Evolutionary conservation across 306 rosid species (phyloP), one percentile per base, ranked within the genome.

Genomic region (Albizia julibrissin): DNA sequence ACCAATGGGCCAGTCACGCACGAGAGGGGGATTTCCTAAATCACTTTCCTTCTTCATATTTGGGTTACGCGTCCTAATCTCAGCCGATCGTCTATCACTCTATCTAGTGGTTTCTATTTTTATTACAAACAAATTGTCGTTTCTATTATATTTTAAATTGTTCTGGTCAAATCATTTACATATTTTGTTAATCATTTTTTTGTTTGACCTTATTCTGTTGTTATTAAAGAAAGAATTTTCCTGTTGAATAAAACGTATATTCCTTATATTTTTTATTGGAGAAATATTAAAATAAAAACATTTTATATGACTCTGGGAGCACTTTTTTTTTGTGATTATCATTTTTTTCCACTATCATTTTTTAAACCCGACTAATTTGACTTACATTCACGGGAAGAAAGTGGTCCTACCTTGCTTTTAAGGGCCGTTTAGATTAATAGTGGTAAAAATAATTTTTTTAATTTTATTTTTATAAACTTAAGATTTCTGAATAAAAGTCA

Each of bases 61-160:
- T 8, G 12, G 49, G 3, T 10, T 16, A 70, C 78, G 82, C 67
- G 85, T 34, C 82, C 43, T 34, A 61, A 29, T 70, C 11, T 70
- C n/a, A 34, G 75, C 26, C 74, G 10, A 19, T 10, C 34, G 27
- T 44, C 21, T 18, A 0, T 22, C 31, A n/a, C 13, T 2, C 29
- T 3, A 3, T 49, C 52, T 8, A 64, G 67, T 22, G 79, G 74
- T 22, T 37, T 3, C 8, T 24, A 26, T 61, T 61, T 61, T 61
- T 61, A 24, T 26, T 24, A 10, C 0, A 10, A 22, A 22, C 27
- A 21, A 58, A 0, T 8, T 37, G 10, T 44, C 5, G 10, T 44
- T 24, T 3, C 19, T 12, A 19, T 10, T 47, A 46, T 47, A 46
- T 47, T 47, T 5, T 3, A 5, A 18, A 16, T 52, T 52, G 0